Percentiles rank a stretch among this genome's conserved stretches.
Conservation (phyloP, 257 asterid species). For the Plantago major region DNA sequence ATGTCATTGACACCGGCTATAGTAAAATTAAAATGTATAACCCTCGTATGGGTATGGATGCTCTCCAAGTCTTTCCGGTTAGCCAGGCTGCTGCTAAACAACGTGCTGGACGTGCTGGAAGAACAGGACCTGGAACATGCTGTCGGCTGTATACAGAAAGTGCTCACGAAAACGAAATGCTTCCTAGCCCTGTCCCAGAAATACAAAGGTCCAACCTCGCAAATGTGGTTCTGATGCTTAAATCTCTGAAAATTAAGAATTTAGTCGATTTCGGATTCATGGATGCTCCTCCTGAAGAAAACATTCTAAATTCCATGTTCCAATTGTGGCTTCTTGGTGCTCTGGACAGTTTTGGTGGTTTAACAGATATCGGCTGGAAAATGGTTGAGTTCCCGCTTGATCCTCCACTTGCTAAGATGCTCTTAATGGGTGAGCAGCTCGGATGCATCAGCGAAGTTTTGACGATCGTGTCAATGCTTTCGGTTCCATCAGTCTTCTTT, state of each 20-base stretch:
- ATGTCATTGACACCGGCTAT: slow-evolving; percentile 86
- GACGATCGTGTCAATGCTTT: slow-evolving; percentile 91
- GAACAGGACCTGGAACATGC: slow-evolving; percentile 97
- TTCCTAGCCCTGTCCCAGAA: slow-evolving; percentile 87
- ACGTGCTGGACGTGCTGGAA: slow-evolving; percentile 96
- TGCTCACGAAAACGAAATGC: slow-evolving; percentile 79
- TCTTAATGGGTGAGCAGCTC: slow-evolving; percentile 72
- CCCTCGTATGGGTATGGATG: slow-evolving; percentile 99
- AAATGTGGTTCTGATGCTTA: slow-evolving; percentile 81
- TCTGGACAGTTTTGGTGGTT: slow-evolving; percentile 72
- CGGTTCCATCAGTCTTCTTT: slow-evolving; percentile 89
- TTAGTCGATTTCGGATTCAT: slow-evolving; percentile 80
- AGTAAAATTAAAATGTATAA: slow-evolving; percentile 86
- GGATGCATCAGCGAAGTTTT: slow-evolving; percentile 74
- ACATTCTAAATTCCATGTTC: slow-evolving; percentile 86
- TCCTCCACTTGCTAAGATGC: slow-evolving; percentile 95
- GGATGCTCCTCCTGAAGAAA: slow-evolving; percentile 98
- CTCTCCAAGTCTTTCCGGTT: slow-evolving; percentile 88
- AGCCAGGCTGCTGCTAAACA: slow-evolving; percentile 98
- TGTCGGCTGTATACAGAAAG: slow-evolving; percentile 80
- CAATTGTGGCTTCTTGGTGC: slow-evolving; percentile 97
- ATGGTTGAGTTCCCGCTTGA: slow-evolving; percentile 96
- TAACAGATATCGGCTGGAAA: slow-evolving; percentile 84
- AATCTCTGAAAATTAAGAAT: slow-evolving; percentile 72
- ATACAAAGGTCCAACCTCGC: slow-evolving; percentile 92